Percentiles rank a stretch among this genome's conserved stretches.
Evolutionary conservation across 2,329 filamentous ascomycete species (phyloP).

Genomic region (Botryosphaeria dothidea): DNA sequence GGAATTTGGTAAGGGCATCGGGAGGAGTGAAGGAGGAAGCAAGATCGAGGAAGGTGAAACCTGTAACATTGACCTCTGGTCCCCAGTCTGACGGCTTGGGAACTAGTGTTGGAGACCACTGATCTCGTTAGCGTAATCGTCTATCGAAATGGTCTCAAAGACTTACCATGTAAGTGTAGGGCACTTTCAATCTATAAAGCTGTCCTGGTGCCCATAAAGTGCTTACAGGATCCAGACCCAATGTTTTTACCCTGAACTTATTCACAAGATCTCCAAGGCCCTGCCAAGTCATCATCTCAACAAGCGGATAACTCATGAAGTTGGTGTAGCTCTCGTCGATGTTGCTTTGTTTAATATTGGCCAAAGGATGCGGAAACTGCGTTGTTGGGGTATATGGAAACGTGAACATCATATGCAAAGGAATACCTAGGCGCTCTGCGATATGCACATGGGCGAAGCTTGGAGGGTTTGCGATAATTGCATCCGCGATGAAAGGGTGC

Average conservation of each 20-base stretch:
- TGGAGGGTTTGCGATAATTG: conserved; percentile 77
- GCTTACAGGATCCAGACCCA: conserved; percentile 72
- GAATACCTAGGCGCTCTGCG: conserved; percentile 73
- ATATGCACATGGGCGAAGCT: conserved; percentile 77
- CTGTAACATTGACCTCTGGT: conserved; percentile 69
- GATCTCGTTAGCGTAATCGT: neutral
- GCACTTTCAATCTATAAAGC: conserved; percentile 71
- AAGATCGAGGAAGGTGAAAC: conserved; percentile 75
- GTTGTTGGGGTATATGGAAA: conserved; percentile 77
- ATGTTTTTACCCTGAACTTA: conserved; percentile 67
- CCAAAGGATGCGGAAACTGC: conserved; percentile 74
- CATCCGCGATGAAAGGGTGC: conserved; percentile 77
- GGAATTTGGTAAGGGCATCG: conserved; percentile 47
- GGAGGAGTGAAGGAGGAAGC: conserved; percentile 64
- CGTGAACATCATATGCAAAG: conserved; percentile 87
- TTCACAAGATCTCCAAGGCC: conserved; percentile 76
- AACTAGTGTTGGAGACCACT: conserved; percentile 61
- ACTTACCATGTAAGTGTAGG: conserved; percentile 65
- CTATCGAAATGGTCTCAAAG: neutral
- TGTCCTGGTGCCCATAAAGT: conserved; percentile 76
- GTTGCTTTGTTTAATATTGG: conserved; percentile 72
- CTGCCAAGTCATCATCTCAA: conserved; percentile 72
- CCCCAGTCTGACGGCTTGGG: conserved; percentile 71
- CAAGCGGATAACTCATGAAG: conserved; percentile 77
- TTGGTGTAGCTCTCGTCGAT: conserved; percentile 74